phyloP scores from a whole-genome alignment of 2,329 filamentous ascomycete species.

The Aspergillus pseudoviridinutans region DNA sequence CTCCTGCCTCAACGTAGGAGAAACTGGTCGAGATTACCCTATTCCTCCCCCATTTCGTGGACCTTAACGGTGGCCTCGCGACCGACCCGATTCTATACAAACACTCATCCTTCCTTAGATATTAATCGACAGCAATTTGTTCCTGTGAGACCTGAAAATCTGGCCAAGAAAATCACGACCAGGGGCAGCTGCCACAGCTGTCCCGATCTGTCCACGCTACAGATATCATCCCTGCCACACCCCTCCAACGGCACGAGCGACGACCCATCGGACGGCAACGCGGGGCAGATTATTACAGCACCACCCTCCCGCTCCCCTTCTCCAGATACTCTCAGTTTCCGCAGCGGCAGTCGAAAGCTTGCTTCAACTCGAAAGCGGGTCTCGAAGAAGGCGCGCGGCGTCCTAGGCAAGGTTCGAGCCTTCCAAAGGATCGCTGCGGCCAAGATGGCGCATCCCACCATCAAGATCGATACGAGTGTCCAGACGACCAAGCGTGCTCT shows the following conservation, averaged over 20 bases:
- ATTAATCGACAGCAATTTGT: conserved; percentile 11
- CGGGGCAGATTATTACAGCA: conserved; percentile 25
- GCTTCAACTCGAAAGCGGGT: conserved; percentile 31
- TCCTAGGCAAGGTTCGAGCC: conserved; percentile 39
- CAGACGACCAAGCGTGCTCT: conserved; percentile 37
- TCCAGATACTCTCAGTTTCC: conserved; percentile 27
- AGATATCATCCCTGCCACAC: conserved; percentile 26
- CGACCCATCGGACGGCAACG: conserved; percentile 22
- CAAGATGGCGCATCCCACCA: conserved; percentile 40
- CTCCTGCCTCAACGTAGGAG: background rate
- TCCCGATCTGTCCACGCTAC: conserved; percentile 39
- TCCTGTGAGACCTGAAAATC: conserved; percentile 31
- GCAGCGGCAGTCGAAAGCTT: conserved; percentile 27
- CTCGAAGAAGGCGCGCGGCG: conserved; percentile 37
- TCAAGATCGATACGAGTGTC: conserved; percentile 39
- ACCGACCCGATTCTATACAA: background rate
- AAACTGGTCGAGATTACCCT: background rate
- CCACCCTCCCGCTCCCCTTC: conserved; percentile 29
- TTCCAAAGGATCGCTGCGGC: conserved; percentile 37
- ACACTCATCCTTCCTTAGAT: background rate
- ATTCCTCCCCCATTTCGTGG: background rate
- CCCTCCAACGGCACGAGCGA: conserved; percentile 20
- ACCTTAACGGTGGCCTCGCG: conserved; percentile 9
- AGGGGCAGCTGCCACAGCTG: conserved; percentile 42
- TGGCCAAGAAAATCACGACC: conserved; percentile 37